Base-by-base conservation (phyloP, 257 asterid species). In the Solanum gracilifrons region DNA sequence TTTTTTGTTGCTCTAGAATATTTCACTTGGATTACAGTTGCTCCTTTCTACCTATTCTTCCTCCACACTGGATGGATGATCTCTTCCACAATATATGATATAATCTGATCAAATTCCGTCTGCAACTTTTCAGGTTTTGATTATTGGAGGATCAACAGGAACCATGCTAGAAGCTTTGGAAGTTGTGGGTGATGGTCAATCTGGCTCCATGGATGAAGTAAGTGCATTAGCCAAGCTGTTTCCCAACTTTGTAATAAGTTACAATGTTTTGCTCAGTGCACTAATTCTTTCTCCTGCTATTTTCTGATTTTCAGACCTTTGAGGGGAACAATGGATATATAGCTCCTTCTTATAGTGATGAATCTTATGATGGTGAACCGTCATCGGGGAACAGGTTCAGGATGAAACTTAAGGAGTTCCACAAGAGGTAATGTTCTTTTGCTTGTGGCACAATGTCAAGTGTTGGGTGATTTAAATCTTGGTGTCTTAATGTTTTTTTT, bases 121-220 rank as follows among this genome's bases (percentile, higher is more conserved):
- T 80, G 41, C 41, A 80, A 46, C 86, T 82, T 88, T 91, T 41
- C 92, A 97, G 99, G 99, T 97, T 85, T 92, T 97, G 95, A 92
- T 96, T 91, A 97, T 97, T 83, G 99, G 99, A 87, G 99, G 99
- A 88, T 96, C 99, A 87, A 97, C 99, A 72, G 99, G 99, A 86
- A 97, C 99, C 91, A 97, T 97, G 99, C 93, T 97, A 90, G 99
- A 95, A 93, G 93, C 96, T 85, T 92, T 97, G 88, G 88, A 97
- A 89, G 99, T 97, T 89, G 97, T 96, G 32, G 99, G 99, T 79
- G 99, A 95, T 84, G 93, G 90, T 82, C 93, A 91, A 88, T 96
- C 94, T 51, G 88, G 87, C 86, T 89, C 98, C 27, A 87, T 96
- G 90, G 94, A 92, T 51, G 98, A 97, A 89, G 98, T 97, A 93